A percentile compares a stretch with the other conserved stretches of the same genome.
Conservation (phyloP, 257 asterid genomes). For the Solanum microdontum region DNA sequence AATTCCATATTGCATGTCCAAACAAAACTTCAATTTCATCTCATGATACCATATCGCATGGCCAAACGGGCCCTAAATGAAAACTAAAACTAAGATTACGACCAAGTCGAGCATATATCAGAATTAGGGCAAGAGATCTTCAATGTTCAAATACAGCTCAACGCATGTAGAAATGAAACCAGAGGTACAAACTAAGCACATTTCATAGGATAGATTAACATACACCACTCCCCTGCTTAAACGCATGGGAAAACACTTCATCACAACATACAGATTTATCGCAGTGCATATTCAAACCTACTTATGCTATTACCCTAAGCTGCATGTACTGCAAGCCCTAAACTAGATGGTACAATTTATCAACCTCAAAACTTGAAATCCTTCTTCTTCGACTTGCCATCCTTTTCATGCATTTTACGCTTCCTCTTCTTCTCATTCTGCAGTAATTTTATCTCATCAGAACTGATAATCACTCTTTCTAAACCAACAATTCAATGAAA, state of each 20-base stretch:
- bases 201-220: neutral
- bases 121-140: neutral
- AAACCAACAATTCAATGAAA: neutral
- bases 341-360: neutral
- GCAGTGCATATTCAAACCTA: neutral
- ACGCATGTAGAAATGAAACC: neutral
- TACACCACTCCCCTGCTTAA: neutral
- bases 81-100: neutral
- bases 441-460: slow-evolving; percentile 4
- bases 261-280: neutral
- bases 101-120: neutral
- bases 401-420: slow-evolving; percentile 88
- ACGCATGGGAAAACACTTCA: neutral
- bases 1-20: too few species aligned
- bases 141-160: neutral
- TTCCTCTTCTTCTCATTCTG: slow-evolving; percentile 90
- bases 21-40: too few species aligned
- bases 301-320: neutral
- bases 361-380: slow-evolving; percentile 62
- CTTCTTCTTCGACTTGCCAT: slow-evolving; percentile 81
- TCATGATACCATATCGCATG: too few species aligned
- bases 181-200: neutral
- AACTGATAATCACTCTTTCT: neutral
- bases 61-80: too few species aligned
- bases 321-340: neutral